phyloP scores from a whole-genome alignment of 78 protist species.

The Isochrysis galbana region DNA sequence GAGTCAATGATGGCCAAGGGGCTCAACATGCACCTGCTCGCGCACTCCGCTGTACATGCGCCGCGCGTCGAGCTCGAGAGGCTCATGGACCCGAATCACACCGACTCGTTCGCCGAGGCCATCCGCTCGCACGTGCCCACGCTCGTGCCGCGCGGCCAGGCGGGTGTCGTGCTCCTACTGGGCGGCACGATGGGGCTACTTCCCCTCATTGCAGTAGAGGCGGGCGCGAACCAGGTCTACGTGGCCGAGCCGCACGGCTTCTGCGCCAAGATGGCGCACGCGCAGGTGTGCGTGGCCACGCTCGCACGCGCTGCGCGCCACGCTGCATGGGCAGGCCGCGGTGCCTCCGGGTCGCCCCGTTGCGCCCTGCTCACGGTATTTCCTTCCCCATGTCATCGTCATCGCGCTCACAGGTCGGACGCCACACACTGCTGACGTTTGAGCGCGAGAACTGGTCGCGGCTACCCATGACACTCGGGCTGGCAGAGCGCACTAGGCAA shows the following conservation, averaged over 20 bases:
- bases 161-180: background rate
- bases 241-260: slow-evolving; percentile 4
- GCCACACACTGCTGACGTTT: background rate
- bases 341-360: no score
- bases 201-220: background rate
- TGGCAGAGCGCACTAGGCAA: background rate
- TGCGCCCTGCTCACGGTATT: no score
- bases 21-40: background rate
- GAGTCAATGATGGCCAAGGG: background rate
- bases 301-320: no score
- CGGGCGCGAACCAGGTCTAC: slow-evolving; percentile 2
- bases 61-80: background rate
- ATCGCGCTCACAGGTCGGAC: no score
- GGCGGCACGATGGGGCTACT: slow-evolving; percentile 5
- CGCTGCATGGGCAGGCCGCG: no score
- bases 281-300: no score
- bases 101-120: background rate
- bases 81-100: background rate
- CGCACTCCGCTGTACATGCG: slow-evolving; percentile 5
- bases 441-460: slow-evolving; percentile 9
- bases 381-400: no score
- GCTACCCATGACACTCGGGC: background rate
- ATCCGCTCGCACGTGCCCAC: background rate
- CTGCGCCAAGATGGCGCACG: background rate
- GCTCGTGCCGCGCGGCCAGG: background rate